These are phyloP conservation scores for Leccinum angustisporum DNA, from an alignment of 1,284 basidiomycete genomes.

Conservation along the genomic window DNA sequence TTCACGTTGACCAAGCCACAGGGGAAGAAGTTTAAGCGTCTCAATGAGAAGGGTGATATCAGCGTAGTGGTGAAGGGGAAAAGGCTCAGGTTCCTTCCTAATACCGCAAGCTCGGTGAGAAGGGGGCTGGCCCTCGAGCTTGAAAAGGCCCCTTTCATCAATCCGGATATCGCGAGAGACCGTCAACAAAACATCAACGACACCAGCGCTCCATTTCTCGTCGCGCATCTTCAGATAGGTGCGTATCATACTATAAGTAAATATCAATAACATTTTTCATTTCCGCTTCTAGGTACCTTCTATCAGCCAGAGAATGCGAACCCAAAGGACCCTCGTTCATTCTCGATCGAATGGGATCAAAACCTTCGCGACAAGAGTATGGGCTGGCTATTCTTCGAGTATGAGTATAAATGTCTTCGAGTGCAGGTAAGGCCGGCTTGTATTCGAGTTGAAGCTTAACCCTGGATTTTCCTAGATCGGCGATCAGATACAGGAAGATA, in stretches of 20 bases:
- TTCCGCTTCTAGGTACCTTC: conserved; percentile 30
- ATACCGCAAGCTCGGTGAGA: conserved; percentile 17
- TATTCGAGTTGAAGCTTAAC: background rate
- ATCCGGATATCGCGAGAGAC: conserved; percentile 59
- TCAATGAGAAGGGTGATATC: conserved; percentile 40
- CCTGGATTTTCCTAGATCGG: conserved; percentile 45
- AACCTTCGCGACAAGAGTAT: conserved; percentile 43
- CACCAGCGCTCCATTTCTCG: conserved; percentile 48
- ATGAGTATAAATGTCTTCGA: conserved; percentile 62
- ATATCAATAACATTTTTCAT: background rate
- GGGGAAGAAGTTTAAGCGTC: conserved; percentile 48
- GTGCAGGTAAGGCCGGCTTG: conserved; percentile 43
- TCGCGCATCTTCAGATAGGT: conserved; percentile 65
- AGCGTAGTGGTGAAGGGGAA: conserved; percentile 38
- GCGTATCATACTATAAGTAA: conserved; percentile 30
- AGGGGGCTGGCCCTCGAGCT: conserved; percentile 37
- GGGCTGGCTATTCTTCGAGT: conserved; percentile 59
- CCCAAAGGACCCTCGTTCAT: conserved; percentile 46
- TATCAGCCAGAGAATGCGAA: conserved; percentile 30
- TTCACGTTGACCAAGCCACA: conserved; percentile 44
- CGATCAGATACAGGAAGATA: conserved; percentile 49
- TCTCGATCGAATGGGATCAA: conserved; percentile 64
- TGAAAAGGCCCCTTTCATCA: conserved; percentile 58
- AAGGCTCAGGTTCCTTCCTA: conserved; percentile 30
- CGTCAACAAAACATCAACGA: conserved; percentile 45